These are phyloP conservation scores for Xylaria sp. DNA, from an alignment of 2,329 filamentous ascomycete genomes.

Conservation along the genomic window DNA sequence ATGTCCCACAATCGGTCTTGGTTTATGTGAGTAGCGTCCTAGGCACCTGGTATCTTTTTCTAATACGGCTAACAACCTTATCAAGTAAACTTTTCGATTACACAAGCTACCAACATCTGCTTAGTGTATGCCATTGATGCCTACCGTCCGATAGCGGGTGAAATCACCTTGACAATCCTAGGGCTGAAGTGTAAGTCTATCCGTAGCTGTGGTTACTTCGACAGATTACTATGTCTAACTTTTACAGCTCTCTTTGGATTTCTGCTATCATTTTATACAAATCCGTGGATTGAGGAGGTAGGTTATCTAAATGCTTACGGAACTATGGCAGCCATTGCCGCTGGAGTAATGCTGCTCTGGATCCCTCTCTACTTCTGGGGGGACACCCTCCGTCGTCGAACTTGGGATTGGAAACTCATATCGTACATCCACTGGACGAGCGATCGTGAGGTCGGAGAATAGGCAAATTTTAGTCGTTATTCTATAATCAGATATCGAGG, in stretches of 20 bases:
- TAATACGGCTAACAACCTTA: constrained; percentile 10
- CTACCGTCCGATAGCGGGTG: constrained; percentile 68
- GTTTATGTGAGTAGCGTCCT: constrained; percentile 56
- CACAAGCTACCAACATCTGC: constrained; percentile 65
- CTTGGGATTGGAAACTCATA: constrained; percentile 61
- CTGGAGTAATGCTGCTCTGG: constrained; percentile 58
- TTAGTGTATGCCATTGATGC: constrained; percentile 68
- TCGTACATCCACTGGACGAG: constrained; percentile 61
- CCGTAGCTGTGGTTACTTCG: too few species aligned
- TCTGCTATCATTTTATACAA: constrained; percentile 69
- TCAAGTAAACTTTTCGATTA: constrained; percentile 65
- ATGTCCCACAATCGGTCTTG: constrained; percentile 64
- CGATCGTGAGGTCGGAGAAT: constrained; percentile 67
- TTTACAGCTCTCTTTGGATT: constrained; percentile 64
- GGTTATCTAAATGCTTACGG: constrained; percentile 66
- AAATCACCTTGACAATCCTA: constrained; percentile 63
- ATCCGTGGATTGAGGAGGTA: constrained; percentile 63
- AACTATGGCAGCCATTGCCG: constrained; percentile 67
- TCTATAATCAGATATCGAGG: background rate
- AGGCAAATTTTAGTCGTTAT: constrained; percentile 30
- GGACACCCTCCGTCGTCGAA: constrained; percentile 58
- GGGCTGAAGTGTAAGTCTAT: constrained; percentile 63
- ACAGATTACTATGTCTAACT: constrained; percentile 13
- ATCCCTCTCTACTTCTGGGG: constrained; percentile 65
- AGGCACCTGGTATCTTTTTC: background rate